phyloP scores from a whole-genome alignment of 2,329 filamentous ascomycete species.

The Ceratocystis eucalypticola region DNA sequence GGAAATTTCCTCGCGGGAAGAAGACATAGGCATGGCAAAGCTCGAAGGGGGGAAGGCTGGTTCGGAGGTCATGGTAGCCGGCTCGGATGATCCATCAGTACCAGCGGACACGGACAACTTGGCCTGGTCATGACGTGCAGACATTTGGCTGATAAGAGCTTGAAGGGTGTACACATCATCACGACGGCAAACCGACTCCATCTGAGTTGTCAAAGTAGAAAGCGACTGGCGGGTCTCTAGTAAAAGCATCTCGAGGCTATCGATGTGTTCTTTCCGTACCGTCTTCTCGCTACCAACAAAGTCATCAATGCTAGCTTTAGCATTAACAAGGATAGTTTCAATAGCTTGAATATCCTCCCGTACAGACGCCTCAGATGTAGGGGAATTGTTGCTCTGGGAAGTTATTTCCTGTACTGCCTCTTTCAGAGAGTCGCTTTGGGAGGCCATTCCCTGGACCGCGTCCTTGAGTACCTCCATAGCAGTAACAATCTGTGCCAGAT shows the following conservation, averaged over 20 bases:
- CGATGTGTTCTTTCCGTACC: constrained; percentile 52
- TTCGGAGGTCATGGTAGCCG: not conserved
- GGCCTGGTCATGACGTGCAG: constrained; percentile 61
- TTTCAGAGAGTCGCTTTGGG: constrained; percentile 33
- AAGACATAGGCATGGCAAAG: constrained; percentile 14
- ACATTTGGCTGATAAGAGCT: constrained; percentile 64
- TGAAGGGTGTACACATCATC: constrained; percentile 68
- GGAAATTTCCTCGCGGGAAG: constrained; percentile 15
- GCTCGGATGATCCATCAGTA: not conserved
- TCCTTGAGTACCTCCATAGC: constrained; percentile 37
- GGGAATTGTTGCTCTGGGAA: constrained; percentile 21
- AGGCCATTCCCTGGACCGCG: constrained; percentile 34
- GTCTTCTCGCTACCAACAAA: constrained; percentile 57
- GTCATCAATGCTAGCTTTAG: constrained; percentile 77
- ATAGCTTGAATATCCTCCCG: constrained; percentile 77
- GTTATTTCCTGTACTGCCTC: constrained; percentile 35
- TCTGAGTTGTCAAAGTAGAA: constrained; percentile 47
- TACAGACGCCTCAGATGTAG: constrained; percentile 27
- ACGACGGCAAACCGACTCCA: constrained; percentile 60
- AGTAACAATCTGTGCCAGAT: constrained; percentile 42
- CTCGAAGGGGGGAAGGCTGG: constrained; percentile 7
- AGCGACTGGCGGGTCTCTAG: constrained; percentile 64
- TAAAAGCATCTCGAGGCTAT: constrained; percentile 51
- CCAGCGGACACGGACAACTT: constrained; percentile 32
- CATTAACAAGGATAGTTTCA: constrained; percentile 78